Evolutionary conservation across 1,139 yeast species (phyloP).

Genomic region (Candida neerlandica): DNA sequence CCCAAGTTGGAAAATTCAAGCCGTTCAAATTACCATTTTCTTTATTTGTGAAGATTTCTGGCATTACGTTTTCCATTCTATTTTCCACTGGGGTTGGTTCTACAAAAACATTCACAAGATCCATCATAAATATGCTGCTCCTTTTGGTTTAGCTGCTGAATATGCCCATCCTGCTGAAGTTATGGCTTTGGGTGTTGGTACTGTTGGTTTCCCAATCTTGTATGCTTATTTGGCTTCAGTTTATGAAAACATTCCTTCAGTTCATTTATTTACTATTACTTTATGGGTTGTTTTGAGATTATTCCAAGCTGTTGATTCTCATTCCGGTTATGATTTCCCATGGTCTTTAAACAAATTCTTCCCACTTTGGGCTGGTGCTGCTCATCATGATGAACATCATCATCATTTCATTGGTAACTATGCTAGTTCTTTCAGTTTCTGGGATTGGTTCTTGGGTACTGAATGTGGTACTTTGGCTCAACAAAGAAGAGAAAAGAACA

Average conservation of each 20-base stretch:
- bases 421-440: slow-evolving; percentile 92
- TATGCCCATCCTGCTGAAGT: slow-evolving; percentile 96
- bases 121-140: slow-evolving; percentile 96
- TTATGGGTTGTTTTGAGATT: slow-evolving; percentile 87
- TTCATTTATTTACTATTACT: slow-evolving; percentile 79
- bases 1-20: slow-evolving; percentile 63
- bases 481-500: slow-evolving; percentile 54
- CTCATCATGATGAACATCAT: slow-evolving; percentile 96
- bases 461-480: slow-evolving; percentile 78
- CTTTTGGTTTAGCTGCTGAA: slow-evolving; percentile 94
- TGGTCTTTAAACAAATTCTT: slow-evolving; percentile 89
- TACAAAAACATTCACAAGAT: slow-evolving; percentile 93
- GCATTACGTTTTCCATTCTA: slow-evolving; percentile 95
- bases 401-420: slow-evolving; percentile 92
- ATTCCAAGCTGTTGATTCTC: slow-evolving; percentile 94
- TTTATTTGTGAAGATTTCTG: slow-evolving; percentile 88
- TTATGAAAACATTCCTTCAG: slow-evolving; percentile 45
- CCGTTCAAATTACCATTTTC: slow-evolving; percentile 67
- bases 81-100: slow-evolving; percentile 80
- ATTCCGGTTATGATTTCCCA: slow-evolving; percentile 96
- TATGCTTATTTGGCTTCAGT: slow-evolving; percentile 40
- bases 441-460: slow-evolving; percentile 83
- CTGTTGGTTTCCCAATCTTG: slow-evolving; percentile 88
- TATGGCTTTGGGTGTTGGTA: slow-evolving; percentile 86
- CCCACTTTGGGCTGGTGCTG: slow-evolving; percentile 98